Evolutionary conservation across 495 filamentous ascomycete species (phyloP).

Genomic region (Xylaria scruposa): DNA sequence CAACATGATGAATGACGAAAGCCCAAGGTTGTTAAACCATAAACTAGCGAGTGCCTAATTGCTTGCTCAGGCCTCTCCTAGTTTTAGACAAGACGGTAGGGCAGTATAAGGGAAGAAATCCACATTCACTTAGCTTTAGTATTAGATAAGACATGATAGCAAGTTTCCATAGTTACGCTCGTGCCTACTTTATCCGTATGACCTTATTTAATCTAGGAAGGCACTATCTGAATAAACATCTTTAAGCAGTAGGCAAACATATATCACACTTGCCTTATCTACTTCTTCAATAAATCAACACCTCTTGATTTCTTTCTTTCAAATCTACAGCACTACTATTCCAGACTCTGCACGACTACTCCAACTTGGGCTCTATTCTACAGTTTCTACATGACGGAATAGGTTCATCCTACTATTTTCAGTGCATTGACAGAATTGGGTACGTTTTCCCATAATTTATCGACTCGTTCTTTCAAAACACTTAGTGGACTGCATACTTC

Average conservation of each 20-base stretch:
- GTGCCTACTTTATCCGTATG: not conserved
- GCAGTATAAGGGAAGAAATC: too few relatives aligned
- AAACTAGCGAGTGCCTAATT: too few relatives aligned
- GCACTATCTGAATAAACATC: not conserved
- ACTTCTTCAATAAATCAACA: not conserved
- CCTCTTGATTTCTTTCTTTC: not conserved
- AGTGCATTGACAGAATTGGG: not conserved
- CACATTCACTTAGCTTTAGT: too few relatives aligned
- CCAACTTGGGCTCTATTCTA: not conserved
- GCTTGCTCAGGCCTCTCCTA: too few relatives aligned
- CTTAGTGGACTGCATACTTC: not conserved
- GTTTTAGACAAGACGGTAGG: too few relatives aligned
- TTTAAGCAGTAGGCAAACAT: not conserved
- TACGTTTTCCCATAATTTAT: not conserved
- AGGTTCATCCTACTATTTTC: not conserved
- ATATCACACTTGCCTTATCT: not conserved
- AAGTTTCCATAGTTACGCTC: not conserved
- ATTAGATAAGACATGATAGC: not conserved
- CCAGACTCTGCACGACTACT: not conserved
- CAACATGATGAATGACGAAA: too few relatives aligned
- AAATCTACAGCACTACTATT: not conserved
- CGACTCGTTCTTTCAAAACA: not conserved
- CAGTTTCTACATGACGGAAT: not conserved
- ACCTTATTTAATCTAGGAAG: not conserved
- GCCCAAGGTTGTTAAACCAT: too few relatives aligned